Evolutionary conservation across 306 rosid species (phyloP), one percentile per base, ranked within the genome.

Genomic region (Cercis canadensis): DNA sequence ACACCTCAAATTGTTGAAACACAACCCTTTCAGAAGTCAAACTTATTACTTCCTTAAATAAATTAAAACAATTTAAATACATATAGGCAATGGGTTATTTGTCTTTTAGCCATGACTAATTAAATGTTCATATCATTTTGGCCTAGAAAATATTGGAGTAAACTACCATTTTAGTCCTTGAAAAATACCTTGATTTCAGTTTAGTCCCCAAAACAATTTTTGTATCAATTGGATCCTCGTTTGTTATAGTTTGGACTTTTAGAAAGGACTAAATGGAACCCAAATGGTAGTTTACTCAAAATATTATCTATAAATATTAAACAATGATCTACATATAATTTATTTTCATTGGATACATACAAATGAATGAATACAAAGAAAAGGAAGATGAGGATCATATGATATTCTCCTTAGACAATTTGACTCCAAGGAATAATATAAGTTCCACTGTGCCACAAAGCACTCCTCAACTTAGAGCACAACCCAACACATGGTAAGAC

Each of bases 391-490:
- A 24, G 29, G 29, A 24, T 24, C 29, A 1, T 24, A 24, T 24
- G 29, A 24, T 3, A 24, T 24, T 24, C 29, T 24, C 29, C 29
- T 24, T 24, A 24, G 29, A 24, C 29, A 24, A 37, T 16, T 57
- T 71, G 72, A 61, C 53, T 58, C 36, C 44, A 59, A 18, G 62
- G 37, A 67, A 64, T 31, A 47, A 40, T 61, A 72, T 37, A 37
- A 11, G 24, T 47, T 62, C 64, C 62, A 40, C 31, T 18, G 18
- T 32, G 65, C 67, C 62, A 70, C 41, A 47, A 16, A 59, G 52
- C 39, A 46, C 69, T 55, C 39, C 67, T 67, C 44, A 62, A 40
- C 59, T 33, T n/a, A 49, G 33, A 47, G 67, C 82, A 76, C 55
- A 65, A 53, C 40, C 80, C 41, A 72, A 19, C 65, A 67, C 57